Evolutionary conservation across 108 stramenopile genomes (phyloP), one percentile per base, ranked within the genome.

Genomic region (Discostella pseudostelligera): DNA sequence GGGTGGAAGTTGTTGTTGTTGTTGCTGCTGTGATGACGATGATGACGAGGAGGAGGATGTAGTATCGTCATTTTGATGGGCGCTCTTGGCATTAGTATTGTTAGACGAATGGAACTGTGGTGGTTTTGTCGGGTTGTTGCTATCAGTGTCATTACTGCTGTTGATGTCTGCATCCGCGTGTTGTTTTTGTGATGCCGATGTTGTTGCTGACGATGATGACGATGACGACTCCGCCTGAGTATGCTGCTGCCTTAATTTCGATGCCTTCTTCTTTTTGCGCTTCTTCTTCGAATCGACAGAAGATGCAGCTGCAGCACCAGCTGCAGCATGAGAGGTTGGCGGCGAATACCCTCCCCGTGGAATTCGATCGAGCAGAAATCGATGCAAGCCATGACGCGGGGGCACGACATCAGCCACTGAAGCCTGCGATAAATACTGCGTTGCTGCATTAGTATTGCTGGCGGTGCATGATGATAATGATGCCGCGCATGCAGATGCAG

Each of bases 1-100:
- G 20, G 67, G 57, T 49, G 67, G 67, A 0, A 68, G 57, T 53
- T n/a, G n/a, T n/a, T n/a, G n/a, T n/a, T n/a, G n/a, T n/a, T n/a
- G n/a, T n/a, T n/a, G n/a, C n/a, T n/a, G n/a, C n/a, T 26, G 7
- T 16, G 60, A 62, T 32, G 60, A 46, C 32, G 60, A 19, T 28
- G 60, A 19, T 10, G 47, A 48, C 47, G 47, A 22, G 22, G 47
- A 48, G n/a, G n/a, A n/a, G n/a, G n/a, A n/a, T n/a, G n/a, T n/a
- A n/a, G 32, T 32, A 4, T 32, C 32, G 3, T 32, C 32, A 32
- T 32, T 32, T 5, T 32, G 32, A 32, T 32, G 32, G 32, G 5
- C 32, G 32, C 5, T 32, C 4, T 32, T 32, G 32, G 32, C 4
- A 32, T 32, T 3, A 32, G 32, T 32, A 5, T 32, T 32, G 32